Evolutionary conservation across 2,329 filamentous ascomycete genomes (phyloP).

Genomic region (Ascochyta rabiei): DNA sequence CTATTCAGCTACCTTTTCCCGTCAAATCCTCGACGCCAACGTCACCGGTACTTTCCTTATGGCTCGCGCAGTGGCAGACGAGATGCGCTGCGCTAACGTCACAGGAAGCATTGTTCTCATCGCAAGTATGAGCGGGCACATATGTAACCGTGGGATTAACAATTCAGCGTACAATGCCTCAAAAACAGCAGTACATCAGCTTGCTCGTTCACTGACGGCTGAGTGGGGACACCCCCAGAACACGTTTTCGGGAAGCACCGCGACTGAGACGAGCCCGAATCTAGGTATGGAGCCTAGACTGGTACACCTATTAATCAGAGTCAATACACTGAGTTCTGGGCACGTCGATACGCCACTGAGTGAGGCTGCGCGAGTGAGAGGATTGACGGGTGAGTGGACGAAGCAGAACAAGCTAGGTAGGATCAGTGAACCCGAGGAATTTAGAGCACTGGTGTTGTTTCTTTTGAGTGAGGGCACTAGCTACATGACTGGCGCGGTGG

Average conservation of each 20-base stretch:
- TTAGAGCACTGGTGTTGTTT: slow-evolving; percentile 38
- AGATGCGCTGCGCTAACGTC: slow-evolving; percentile 39
- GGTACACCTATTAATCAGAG: slow-evolving; percentile 51
- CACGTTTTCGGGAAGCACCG: slow-evolving; percentile 49
- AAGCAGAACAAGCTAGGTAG: slow-evolving; percentile 45
- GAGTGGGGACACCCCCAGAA: slow-evolving; percentile 51
- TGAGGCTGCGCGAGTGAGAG: slow-evolving; percentile 37
- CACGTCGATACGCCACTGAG: slow-evolving; percentile 57
- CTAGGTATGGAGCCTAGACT: slow-evolving; percentile 16
- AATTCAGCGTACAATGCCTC: slow-evolving; percentile 60
- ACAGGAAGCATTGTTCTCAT: slow-evolving; percentile 48
- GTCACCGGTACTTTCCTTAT: slow-evolving; percentile 47
- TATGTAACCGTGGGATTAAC: slow-evolving; percentile 48
- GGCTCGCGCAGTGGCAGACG: slow-evolving; percentile 40
- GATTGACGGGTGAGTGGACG: slow-evolving; percentile 38
- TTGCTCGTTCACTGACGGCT: slow-evolving; percentile 58
- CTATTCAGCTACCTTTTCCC: slow-evolving; percentile 42
- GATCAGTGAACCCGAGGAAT: slow-evolving; percentile 41
- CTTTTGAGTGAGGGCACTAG: slow-evolving; percentile 52
- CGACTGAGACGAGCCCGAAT: slow-evolving; percentile 25
- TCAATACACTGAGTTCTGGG: slow-evolving; percentile 61
- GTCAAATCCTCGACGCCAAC: slow-evolving; percentile 47
- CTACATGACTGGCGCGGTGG: slow-evolving; percentile 66
- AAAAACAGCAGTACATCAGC: slow-evolving; percentile 61
- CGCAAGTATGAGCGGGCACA: slow-evolving; percentile 46